Percentiles rank a stretch among this genome's conserved stretches.
phyloP scores from a whole-genome alignment of 495 filamentous ascomycete species.

The Penicillium salamii region DNA sequence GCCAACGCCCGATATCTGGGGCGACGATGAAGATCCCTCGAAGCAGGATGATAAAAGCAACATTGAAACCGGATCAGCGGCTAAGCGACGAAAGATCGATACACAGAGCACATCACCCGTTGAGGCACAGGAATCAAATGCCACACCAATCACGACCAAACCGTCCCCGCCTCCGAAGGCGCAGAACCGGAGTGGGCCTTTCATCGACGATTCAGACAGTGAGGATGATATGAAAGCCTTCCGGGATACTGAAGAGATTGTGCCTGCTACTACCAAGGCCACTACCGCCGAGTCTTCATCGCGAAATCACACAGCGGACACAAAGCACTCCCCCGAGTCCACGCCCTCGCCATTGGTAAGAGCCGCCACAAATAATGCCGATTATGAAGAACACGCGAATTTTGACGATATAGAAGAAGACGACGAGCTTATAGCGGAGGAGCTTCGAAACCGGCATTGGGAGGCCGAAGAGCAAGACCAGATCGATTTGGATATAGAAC shows the following conservation, averaged over 20 bases:
- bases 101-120: conserved; percentile 13
- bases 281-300: conserved; percentile 7
- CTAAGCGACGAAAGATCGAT: conserved; percentile 44
- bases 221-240: conserved; percentile 49
- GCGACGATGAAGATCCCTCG: conserved; percentile 22
- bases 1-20: conserved; percentile 37
- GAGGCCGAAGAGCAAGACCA: conserved; percentile 24
- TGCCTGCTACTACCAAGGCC: not conserved
- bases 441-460: conserved; percentile 41
- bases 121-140: conserved; percentile 13
- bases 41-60: conserved; percentile 20
- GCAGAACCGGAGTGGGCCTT: conserved; percentile 46
- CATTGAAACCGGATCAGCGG: conserved; percentile 26
- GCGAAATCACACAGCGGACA: conserved; percentile 44
- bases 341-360: conserved; percentile 47
- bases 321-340: conserved; percentile 35
- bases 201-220: conserved; percentile 67
- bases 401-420: conserved; percentile 69
- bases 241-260: conserved; percentile 16
- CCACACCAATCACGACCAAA: conserved; percentile 4
- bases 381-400: conserved; percentile 59
- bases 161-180: not conserved
- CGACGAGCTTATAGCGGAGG: conserved; percentile 36
- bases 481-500: conserved; percentile 11
- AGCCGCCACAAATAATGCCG: conserved; percentile 54